Base-by-base conservation (phyloP, 805 yeast genomes). In the Cephaloascus albidus region DNA sequence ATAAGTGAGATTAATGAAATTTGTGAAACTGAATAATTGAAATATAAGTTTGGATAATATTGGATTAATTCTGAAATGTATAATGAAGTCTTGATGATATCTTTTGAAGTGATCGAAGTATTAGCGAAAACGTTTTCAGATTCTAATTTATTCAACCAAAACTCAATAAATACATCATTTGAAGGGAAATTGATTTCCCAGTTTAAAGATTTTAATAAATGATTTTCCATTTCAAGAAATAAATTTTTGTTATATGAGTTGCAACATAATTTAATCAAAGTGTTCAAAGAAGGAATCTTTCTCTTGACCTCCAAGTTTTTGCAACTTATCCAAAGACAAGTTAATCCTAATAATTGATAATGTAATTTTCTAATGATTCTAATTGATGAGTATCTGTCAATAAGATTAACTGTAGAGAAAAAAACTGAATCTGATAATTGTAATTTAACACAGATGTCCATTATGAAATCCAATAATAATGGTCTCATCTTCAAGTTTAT, bases 141-240 rank as follows among this genome's bases (percentile, higher is more conserved):
- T 23, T 23, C 10, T 36, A 55, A 44, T 41, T 59, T 51, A 45
- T 69, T 66, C 39, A 80, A 55, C 48, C 67, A 68, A 38, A 81
- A 55, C 49, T 82, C 86, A 41, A 81, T 62, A 49, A 78, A 78
- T 10, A 72, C 61, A 55, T 81, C 88, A 47, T 76, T 72, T 3
- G 85, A 77, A 18, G 85, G 76, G 27, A 70, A 62, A 38, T 76
- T 69, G 30, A 81, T 61, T 45, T 73, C 67, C 90, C 90, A 84
- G 40, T 76, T 65, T 44, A 84, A 61, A 4, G 77, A 66, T 50
- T 73, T 76, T 41, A 83, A 62, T 34, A 84, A 68, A 48, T 79
- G 81, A 42, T 78, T 68, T 54, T 84, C 94, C 77, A 81, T 77
- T 51, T 77, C 78, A 42, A 78, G 60, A 51, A 83, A 76, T 43